Base-by-base conservation (phyloP, 345 rosid genomes). In the Gossypium thurberi region DNA sequence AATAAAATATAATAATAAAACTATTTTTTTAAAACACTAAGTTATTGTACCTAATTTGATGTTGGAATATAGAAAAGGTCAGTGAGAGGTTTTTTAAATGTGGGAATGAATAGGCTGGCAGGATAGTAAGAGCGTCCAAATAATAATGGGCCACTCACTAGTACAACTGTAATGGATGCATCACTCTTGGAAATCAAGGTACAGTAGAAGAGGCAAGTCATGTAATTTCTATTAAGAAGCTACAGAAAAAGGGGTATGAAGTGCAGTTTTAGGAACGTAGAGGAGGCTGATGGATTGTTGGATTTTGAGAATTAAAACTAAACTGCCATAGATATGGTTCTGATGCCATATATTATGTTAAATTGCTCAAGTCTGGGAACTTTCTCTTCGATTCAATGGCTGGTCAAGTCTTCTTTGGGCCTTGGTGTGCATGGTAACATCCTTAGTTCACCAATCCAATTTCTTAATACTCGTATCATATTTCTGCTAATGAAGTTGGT, bases 251-350 rank as follows among this genome's bases (percentile, higher is more conserved):
- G 78, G 97, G 98, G 61, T 66, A 89, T 72, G 85, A 78, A 33
- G 51, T 90, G 97, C 80, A 67, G 80, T 78, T 86, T 90, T 65
- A 91, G 91, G 67, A 85, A 89, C 75, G 84, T 82, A 0, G 97
- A 85, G 78, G 92, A 85, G 74, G 97, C 97, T 70, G 88, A 92
- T 53, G 89, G 85, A 74, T 74, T 94, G 57, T 78, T 90, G 78
- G 76, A 81, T 94, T 73, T 82, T 94, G 82, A 84, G 84, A 83
- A 65, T 77, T 74, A 92, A 92, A 88, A 90, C 88, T 48, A 81
- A 80, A 33, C 40, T 5, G 7, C 40, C 40, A 33, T 33, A 33
- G 7, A 33, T 33, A 33, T 33, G 40, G 7, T 33, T 33, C 40
- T 33, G 7, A 33, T 33, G 40, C 40, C 40, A 33, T 33, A 33